A percentile compares a stretch with the other conserved stretches of the same genome.
Conservation (phyloP, 1,284 basidiomycete species). For the Leucoagaricus sp. region DNA sequence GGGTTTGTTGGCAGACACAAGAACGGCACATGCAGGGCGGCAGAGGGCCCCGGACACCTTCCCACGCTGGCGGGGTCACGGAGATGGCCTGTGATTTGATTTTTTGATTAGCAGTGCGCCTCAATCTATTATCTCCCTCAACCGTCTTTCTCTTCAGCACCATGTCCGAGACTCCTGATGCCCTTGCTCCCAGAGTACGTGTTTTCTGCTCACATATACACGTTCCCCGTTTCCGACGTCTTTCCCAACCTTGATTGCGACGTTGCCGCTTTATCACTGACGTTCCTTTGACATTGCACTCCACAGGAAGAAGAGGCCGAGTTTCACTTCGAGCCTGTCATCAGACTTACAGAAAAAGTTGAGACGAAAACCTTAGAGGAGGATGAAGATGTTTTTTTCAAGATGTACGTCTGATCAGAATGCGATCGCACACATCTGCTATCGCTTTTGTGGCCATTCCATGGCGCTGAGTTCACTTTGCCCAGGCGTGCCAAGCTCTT, state of each 20-base stretch:
- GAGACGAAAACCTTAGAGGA: slow-evolving; percentile 96
- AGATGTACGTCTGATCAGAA: slow-evolving; percentile 75
- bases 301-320: slow-evolving; percentile 83
- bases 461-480: slow-evolving; percentile 21
- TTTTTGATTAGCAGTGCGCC: slow-evolving; percentile 18
- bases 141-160: slow-evolving; percentile 20
- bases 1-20: slow-evolving; percentile 1
- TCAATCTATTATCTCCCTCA: slow-evolving; percentile 19
- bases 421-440: slow-evolving; percentile 29
- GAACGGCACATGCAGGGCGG: slow-evolving; percentile 8
- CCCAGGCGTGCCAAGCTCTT: slow-evolving; percentile 97
- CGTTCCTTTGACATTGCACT: slow-evolving; percentile 17
- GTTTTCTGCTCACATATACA: slow-evolving; percentile 13
- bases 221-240: slow-evolving; percentile 12
- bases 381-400: slow-evolving; percentile 92
- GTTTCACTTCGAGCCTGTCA: slow-evolving; percentile 94
- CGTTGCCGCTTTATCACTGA: slow-evolving; percentile 16
- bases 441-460: slow-evolving; percentile 22
- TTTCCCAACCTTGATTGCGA: background rate
- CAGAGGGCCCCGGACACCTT: slow-evolving; percentile 11
- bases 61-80: slow-evolving; percentile 12
- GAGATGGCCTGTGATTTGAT: slow-evolving; percentile 17
- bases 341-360: slow-evolving; percentile 96
- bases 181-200: slow-evolving; percentile 71
- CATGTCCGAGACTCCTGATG: slow-evolving; percentile 67